phyloP scores from a whole-genome alignment of 805 yeast species.

The Danielozyma ontarioensis region DNA sequence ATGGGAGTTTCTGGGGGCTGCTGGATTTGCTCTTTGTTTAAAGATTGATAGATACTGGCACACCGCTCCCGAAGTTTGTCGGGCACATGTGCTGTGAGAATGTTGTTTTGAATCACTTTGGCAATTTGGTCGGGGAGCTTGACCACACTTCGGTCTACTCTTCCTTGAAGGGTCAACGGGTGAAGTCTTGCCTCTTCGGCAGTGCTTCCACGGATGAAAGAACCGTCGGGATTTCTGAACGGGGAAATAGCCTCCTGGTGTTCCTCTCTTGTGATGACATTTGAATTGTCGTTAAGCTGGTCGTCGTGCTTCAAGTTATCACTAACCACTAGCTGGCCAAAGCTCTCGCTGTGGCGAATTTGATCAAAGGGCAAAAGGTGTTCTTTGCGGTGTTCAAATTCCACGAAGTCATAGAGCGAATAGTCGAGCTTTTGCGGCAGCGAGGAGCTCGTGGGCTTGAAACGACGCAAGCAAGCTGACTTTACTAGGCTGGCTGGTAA shows the following conservation, averaged over 20 bases:
- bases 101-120: conserved; percentile 57
- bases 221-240: conserved; percentile 36
- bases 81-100: conserved; percentile 57
- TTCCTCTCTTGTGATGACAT: conserved; percentile 2
- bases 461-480: no score
- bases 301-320: conserved; percentile 8
- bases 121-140: conserved; percentile 54
- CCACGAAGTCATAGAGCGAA: not conserved
- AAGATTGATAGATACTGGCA: conserved; percentile 46
- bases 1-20: conserved; percentile 33
- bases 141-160: conserved; percentile 47
- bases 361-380: conserved; percentile 14
- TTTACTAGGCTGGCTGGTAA: no score
- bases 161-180: conserved; percentile 52
- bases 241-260: conserved; percentile 18
- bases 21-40: conserved; percentile 53
- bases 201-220: conserved; percentile 36
- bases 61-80: conserved; percentile 58
- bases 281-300: conserved; percentile 3
- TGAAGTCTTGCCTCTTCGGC: conserved; percentile 53
- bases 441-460: not conserved
- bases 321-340: conserved; percentile 21
- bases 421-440: no score
- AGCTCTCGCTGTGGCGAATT: conserved; percentile 17
- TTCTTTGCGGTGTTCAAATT: not conserved